These are phyloP conservation scores for Phylloporus sp. DNA, from an alignment of 768 basidiomycete species.

Conservation along the genomic window DNA sequence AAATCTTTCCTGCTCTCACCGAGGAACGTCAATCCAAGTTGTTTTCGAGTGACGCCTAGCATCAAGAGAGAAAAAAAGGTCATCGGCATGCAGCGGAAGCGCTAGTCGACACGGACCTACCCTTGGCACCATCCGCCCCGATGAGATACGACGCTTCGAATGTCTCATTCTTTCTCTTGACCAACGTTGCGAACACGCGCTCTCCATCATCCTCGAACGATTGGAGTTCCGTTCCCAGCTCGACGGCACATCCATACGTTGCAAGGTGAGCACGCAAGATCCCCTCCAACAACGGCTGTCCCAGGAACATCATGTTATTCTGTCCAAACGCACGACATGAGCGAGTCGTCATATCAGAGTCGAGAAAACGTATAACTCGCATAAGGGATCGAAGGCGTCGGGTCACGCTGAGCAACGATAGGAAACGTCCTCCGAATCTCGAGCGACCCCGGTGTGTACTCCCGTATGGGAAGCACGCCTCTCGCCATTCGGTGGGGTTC, in stretches of 20 bases:
- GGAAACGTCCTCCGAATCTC: slow-evolving; percentile 12
- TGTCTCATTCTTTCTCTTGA: slow-evolving; percentile 28
- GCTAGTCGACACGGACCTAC: slow-evolving; percentile 6
- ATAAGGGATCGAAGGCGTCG: slow-evolving; percentile 27
- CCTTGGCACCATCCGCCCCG: slow-evolving; percentile 39
- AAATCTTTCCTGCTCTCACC: slow-evolving; percentile 35
- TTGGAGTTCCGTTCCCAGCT: slow-evolving; percentile 42
- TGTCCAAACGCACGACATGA: not conserved
- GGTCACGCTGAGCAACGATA: slow-evolving; percentile 6
- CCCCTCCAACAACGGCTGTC: slow-evolving; percentile 31
- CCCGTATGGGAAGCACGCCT: slow-evolving; percentile 25
- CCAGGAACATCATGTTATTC: slow-evolving; percentile 13
- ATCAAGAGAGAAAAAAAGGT: not conserved
- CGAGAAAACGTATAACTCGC: slow-evolving; percentile 10
- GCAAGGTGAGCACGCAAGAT: slow-evolving; percentile 17
- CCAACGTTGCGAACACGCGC: slow-evolving; percentile 34
- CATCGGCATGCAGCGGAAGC: not conserved
- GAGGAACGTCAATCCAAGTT: slow-evolving; percentile 38
- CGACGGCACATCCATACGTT: slow-evolving; percentile 29
- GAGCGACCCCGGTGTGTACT: slow-evolving; percentile 28
- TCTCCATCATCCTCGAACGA: slow-evolving; percentile 38
- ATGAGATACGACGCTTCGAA: slow-evolving; percentile 32
- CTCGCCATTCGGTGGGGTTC: slow-evolving; percentile 33
- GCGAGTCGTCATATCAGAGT: not conserved
- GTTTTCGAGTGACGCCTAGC: slow-evolving; percentile 34